Base-by-base conservation (phyloP, 2,329 filamentous ascomycete genomes). In the Exophiala sp. region DNA sequence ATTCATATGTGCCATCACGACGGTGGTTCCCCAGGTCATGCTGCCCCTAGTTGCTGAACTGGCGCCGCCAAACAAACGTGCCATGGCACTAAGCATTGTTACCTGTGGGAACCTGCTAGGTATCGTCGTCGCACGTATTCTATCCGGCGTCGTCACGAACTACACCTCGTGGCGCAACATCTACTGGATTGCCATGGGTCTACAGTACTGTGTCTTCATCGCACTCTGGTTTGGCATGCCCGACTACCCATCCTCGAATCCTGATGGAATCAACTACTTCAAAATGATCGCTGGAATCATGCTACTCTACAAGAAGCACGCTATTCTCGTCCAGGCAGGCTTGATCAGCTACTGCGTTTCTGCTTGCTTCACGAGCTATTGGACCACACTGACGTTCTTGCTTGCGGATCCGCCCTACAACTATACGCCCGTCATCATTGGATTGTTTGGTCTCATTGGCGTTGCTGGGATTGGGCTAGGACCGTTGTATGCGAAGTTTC, bases 301-400 rank as follows among this genome's bases (percentile, higher is more conserved):
- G 1, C 69, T 77, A 21, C 81, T 92, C 69, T 71, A 88, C 39
- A 70, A 81, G 44, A 80, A 77, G 3, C 78, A 91, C 44, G 86
- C 89, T 0, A 71, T 88, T 0, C 77, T 94, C 0, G 78, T 87
- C 0, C 88, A 92, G 66, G 80, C 84, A 0, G 85, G 85, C 43
- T 66, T 89, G 1, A 79, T 90, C 21, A 78, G 81, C 0, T 85
- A 89, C 64, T 78, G 85, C 59, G 77, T 76, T 4, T 77, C 78
- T 5, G 76, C 78, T 0, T 82, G 80, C 1, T 88, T 88, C 66
- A 88, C 85, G 2, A 75, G 69, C 29, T 86, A 84, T 73, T 88
- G 85, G 85, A 88, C 85, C 0, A 92, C 88, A 0, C 69, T 94
- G 35, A 92, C 88, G 0, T 95, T 95, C 66, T 77, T 94, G 4